Conservation (phyloP, 1,139 yeast genomes). For the Kodamaea sp. region DNA sequence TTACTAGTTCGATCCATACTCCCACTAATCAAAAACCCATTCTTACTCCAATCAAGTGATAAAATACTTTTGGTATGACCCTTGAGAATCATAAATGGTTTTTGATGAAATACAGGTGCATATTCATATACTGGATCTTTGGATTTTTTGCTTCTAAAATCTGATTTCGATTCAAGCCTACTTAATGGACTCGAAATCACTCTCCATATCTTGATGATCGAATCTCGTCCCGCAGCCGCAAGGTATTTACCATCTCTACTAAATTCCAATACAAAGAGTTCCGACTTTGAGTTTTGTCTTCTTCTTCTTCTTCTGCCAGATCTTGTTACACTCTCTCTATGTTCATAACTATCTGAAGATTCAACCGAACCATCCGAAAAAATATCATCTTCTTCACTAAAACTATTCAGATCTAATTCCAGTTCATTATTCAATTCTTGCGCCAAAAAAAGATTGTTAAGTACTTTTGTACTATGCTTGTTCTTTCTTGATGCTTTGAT, state of each 20-base stretch:
- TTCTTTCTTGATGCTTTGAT: slow-evolving; percentile 46
- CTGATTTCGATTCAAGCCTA: slow-evolving; percentile 36
- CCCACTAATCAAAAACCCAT: slow-evolving; percentile 73
- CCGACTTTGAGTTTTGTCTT: slow-evolving; percentile 25
- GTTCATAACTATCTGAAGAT: not conserved
- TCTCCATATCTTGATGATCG: slow-evolving; percentile 69
- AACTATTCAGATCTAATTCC: slow-evolving; percentile 5
- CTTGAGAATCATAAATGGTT: slow-evolving; percentile 55
- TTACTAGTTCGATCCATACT: slow-evolving; percentile 84
- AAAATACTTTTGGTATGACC: slow-evolving; percentile 73
- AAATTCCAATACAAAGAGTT: slow-evolving; percentile 71
- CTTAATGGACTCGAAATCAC: slow-evolving; percentile 70
- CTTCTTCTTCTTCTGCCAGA: not conserved
- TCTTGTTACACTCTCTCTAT: not conserved
- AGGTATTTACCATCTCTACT: slow-evolving; percentile 75
- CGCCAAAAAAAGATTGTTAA: slow-evolving; percentile 67
- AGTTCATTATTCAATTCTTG: slow-evolving; percentile 57
- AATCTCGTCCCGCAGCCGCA: slow-evolving; percentile 81
- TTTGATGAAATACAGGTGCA: slow-evolving; percentile 80
- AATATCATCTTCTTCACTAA: slow-evolving; percentile 2
- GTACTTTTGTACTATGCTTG: slow-evolving; percentile 40
- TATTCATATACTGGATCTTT: slow-evolving; percentile 27
- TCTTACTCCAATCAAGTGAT: slow-evolving; percentile 84
- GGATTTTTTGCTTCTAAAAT: slow-evolving; percentile 2
- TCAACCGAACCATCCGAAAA: not conserved